Conservation (phyloP, 768 basidiomycete genomes). For the Boletus bicolor region DNA sequence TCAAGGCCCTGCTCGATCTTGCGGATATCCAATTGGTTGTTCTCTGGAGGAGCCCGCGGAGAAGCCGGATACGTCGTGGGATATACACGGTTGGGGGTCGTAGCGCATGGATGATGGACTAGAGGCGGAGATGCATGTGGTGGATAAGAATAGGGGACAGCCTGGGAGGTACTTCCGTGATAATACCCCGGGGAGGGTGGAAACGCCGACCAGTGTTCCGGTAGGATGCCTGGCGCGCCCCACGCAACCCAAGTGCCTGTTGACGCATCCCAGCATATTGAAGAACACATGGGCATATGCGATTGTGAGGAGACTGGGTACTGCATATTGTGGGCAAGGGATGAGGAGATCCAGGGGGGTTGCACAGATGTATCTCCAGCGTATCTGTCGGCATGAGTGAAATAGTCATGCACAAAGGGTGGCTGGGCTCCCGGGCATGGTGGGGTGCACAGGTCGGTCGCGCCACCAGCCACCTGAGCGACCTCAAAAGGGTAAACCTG, state of each 20-base stretch:
- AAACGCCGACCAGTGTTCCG: conserved; percentile 32
- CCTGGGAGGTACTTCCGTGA: conserved; percentile 20
- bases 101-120: conserved; percentile 18
- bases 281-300: conserved; percentile 27
- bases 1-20: conserved; percentile 76
- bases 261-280: conserved; percentile 30
- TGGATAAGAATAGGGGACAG: conserved; percentile 29
- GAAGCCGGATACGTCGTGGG: conserved; percentile 25
- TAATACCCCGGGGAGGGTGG: conserved; percentile 28
- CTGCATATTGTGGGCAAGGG: conserved; percentile 27
- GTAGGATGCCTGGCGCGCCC: conserved; percentile 22
- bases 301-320: conserved; percentile 30
- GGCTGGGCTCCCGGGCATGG: conserved; percentile 24
- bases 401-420: conserved; percentile 24
- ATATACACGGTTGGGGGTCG: conserved; percentile 19
- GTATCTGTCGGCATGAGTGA: conserved; percentile 25
- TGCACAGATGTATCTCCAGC: conserved; percentile 21
- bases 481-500: conserved; percentile 22
- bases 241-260: conserved; percentile 31
- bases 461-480: conserved; percentile 21
- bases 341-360: conserved; percentile 26
- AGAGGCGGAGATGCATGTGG: conserved; percentile 23
- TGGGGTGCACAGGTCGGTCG: conserved; percentile 24
- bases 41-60: conserved; percentile 33
- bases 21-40: conserved; percentile 62